Evolutionary conservation across 768 basidiomycete genomes (phyloP).

Genomic region (Boletellus sp.): DNA sequence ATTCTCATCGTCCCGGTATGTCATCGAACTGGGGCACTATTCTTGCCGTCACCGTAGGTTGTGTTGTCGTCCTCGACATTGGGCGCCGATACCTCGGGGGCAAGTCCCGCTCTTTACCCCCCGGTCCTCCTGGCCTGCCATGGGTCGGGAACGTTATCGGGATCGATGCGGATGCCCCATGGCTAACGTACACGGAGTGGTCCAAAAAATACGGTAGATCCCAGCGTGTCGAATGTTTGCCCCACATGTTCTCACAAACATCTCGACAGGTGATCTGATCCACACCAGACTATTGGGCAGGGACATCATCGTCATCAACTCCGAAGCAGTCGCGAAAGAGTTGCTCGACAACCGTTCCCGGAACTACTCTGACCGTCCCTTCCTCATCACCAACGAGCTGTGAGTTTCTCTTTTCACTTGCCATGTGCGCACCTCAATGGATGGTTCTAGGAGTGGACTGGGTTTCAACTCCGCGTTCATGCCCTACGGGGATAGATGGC

Average conservation of each 20-base stretch:
- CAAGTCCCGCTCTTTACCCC: background rate
- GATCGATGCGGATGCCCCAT: background rate
- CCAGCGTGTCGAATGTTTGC: background rate
- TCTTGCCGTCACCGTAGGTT: background rate
- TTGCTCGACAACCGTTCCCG: background rate
- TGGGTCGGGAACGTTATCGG: background rate
- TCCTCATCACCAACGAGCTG: background rate
- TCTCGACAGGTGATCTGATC: background rate
- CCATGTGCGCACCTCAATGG: background rate
- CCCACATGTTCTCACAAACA: background rate
- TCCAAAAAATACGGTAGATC: background rate
- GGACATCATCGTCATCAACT: constrained; percentile 1
- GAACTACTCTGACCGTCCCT: background rate
- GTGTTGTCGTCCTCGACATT: background rate
- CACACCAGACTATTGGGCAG: background rate
- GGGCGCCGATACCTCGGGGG: background rate
- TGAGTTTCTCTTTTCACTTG: background rate
- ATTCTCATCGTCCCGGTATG: background rate
- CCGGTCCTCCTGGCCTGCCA: background rate
- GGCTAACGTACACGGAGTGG: background rate
- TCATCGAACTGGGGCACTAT: background rate
- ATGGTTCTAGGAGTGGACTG: constrained; percentile 7
- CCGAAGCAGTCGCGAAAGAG: background rate
- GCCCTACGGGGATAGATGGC: constrained; percentile 20
- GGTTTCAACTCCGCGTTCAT: constrained; percentile 13